Conservation (phyloP, 2,329 filamentous ascomycete species). For the Ophiostoma sp. region DNA sequence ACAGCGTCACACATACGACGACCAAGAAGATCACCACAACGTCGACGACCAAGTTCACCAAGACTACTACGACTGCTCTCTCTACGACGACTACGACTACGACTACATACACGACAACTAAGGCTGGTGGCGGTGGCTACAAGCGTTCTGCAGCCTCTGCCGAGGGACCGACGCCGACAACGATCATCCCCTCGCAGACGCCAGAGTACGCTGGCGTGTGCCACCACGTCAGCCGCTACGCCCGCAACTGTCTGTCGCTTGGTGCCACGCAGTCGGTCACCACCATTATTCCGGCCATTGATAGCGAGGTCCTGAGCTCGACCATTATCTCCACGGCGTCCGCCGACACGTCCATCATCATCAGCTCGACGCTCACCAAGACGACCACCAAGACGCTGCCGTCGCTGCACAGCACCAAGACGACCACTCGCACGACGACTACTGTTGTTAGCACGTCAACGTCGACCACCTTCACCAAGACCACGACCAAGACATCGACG, state of each 20-base stretch:
- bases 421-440: neutral
- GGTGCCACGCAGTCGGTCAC: neutral
- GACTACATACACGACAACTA: neutral
- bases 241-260: neutral
- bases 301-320: constrained; percentile 1
- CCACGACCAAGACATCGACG: neutral
- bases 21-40: constrained; percentile 15
- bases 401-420: constrained; percentile 18
- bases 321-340: constrained; percentile 6
- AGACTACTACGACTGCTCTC: neutral
- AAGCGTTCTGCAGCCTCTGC: neutral
- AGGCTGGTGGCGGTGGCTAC: neutral
- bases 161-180: neutral
- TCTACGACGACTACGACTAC: neutral
- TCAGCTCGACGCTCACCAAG: constrained; percentile 13
- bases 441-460: neutral
- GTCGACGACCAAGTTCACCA: constrained; percentile 5
- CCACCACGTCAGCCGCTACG: neutral
- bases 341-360: neutral
- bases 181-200: neutral
- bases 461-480: constrained; percentile 13
- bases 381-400: constrained; percentile 18
- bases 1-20: constrained; percentile 18
- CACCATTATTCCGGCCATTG: neutral
- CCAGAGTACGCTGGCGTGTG: constrained; percentile 8